phyloP scores from a whole-genome alignment of 441 rosid genomes.

The Iberis amara region DNA sequence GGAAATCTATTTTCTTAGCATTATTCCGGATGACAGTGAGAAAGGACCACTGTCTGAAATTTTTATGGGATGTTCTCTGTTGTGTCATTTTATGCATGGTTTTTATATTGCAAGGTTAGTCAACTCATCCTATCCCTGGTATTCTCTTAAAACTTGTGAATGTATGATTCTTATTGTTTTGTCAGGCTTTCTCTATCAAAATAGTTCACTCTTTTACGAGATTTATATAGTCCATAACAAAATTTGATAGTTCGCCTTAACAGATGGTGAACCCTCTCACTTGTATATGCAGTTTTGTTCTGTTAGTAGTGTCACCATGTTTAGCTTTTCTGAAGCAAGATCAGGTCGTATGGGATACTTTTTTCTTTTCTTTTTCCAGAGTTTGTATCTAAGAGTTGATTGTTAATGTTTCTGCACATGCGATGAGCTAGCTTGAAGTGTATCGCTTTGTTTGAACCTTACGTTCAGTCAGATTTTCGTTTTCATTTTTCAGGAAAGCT shows the following conservation, averaged over 20 bases:
- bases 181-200: conserved; percentile 16
- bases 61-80: conserved; percentile 58
- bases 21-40: conserved; percentile 40
- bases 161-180: conserved; percentile 12
- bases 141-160: conserved; percentile 11
- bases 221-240: conserved; percentile 2
- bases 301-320: conserved; percentile 14
- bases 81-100: conserved; percentile 69
- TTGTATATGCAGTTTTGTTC: conserved; percentile 15
- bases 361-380: not conserved
- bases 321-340: conserved; percentile 19
- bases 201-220: conserved; percentile 1
- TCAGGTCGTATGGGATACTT: conserved; percentile 4
- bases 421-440: conserved; percentile 12
- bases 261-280: conserved; percentile 3
- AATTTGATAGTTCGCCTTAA: conserved; percentile 16
- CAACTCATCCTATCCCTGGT: conserved; percentile 23
- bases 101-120: conserved; percentile 60
- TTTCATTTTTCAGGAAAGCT: conserved; percentile 46
- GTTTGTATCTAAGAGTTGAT: conserved; percentile 14
- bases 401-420: conserved; percentile 16
- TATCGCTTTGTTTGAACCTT: conserved; percentile 4
- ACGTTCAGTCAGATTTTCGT: conserved; percentile 16
- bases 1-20: conserved; percentile 56
- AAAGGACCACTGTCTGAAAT: conserved; percentile 55